Conservation (phyloP, 768 basidiomycete genomes). For the Leccinum obscurum region DNA sequence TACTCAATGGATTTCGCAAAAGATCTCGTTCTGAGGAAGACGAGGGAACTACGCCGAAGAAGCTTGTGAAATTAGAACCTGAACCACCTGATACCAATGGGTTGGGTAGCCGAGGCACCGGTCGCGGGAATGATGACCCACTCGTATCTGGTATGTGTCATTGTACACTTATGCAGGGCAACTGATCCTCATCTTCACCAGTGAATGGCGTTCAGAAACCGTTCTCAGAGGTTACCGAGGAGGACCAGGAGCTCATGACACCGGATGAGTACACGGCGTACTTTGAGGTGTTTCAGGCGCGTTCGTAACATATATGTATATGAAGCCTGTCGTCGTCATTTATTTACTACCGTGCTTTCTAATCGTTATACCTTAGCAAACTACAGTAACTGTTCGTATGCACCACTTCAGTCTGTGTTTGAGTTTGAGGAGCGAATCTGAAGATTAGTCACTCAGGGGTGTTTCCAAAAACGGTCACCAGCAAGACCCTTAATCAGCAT, state of each 20-base stretch:
- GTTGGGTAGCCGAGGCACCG: not conserved
- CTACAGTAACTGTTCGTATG: constrained; percentile 3
- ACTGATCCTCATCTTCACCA: constrained; percentile 27
- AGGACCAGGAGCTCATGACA: constrained; percentile 90
- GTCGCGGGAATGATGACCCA: constrained; percentile 48
- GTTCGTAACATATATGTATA: constrained; percentile 19
- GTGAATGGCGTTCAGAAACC: constrained; percentile 76
- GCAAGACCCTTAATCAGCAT: constrained; percentile 20
- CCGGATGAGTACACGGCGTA: constrained; percentile 88
- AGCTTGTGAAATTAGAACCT: constrained; percentile 44
- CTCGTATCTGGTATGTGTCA: constrained; percentile 60
- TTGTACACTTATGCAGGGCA: not conserved
- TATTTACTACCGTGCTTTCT: constrained; percentile 10
- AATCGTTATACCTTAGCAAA: constrained; percentile 21
- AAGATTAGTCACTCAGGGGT: constrained; percentile 1
- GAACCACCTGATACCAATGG: constrained; percentile 26
- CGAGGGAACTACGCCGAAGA: constrained; percentile 42
- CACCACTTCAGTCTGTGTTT: not conserved
- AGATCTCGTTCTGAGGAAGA: constrained; percentile 69
- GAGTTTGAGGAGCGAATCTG: too few relatives aligned
- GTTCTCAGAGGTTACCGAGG: constrained; percentile 84
- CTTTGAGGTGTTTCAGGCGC: constrained; percentile 66
- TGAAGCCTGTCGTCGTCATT: not conserved
- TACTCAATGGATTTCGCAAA: constrained; percentile 71
- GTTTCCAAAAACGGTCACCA: constrained; percentile 12